These are phyloP conservation scores for Coemansia sp. DNA, from an alignment of 192 early-diverging fungal species.

Conservation along the genomic window DNA sequence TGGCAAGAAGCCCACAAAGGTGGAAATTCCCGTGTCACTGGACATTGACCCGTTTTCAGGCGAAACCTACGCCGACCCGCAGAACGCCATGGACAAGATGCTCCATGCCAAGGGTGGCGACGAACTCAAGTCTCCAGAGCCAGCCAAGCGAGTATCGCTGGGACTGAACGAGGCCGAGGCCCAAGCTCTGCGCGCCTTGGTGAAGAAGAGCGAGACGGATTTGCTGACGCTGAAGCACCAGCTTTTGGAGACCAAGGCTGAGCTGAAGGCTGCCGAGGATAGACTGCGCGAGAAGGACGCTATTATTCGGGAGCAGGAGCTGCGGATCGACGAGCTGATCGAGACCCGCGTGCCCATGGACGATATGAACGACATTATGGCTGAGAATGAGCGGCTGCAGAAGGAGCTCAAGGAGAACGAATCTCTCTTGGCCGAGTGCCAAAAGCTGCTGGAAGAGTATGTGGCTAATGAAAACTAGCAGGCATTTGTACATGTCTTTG, in stretches of 20 bases:
- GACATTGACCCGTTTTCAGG: slow-evolving; percentile 37
- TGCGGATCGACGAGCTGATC: slow-evolving; percentile 41
- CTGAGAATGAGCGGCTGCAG: slow-evolving; percentile 27
- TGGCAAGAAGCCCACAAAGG: slow-evolving; percentile 30
- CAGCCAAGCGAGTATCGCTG: neutral
- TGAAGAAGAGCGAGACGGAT: slow-evolving; percentile 32
- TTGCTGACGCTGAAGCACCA: slow-evolving; percentile 36
- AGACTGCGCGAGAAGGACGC: slow-evolving; percentile 42
- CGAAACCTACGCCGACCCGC: slow-evolving; percentile 24
- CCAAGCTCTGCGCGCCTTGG: slow-evolving; percentile 3
- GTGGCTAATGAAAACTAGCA: slow-evolving; percentile 20
- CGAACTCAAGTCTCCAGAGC: slow-evolving; percentile 3
- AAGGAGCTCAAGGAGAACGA: slow-evolving; percentile 40
- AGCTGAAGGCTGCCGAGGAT: slow-evolving; percentile 40
- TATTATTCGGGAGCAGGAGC: slow-evolving; percentile 38
- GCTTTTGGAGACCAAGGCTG: slow-evolving; percentile 46
- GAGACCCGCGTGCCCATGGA: slow-evolving; percentile 46
- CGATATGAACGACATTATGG: slow-evolving; percentile 44
- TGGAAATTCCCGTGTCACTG: slow-evolving; percentile 41
- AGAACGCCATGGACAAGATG: slow-evolving; percentile 30
- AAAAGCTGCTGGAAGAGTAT: slow-evolving; percentile 45
- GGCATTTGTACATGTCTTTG: too few species aligned
- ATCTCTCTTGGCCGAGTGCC: slow-evolving; percentile 38
- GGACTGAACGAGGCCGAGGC: neutral
- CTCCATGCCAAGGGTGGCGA: slow-evolving; percentile 23